These are phyloP conservation scores for Balansia obtecta DNA, from an alignment of 2,329 filamentous ascomycete species.

Conservation along the genomic window DNA sequence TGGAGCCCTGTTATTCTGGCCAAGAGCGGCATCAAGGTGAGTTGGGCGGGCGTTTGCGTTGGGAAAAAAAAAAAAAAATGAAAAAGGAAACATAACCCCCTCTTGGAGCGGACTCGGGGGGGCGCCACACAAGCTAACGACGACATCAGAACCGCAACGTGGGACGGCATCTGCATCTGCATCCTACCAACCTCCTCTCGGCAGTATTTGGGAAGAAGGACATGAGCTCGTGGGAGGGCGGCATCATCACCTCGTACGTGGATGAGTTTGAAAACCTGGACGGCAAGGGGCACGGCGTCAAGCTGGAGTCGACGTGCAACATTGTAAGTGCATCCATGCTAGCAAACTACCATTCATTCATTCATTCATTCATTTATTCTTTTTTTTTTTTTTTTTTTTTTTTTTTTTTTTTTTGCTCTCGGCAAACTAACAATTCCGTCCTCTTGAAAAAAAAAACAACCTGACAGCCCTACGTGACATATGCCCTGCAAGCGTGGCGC, in stretches of 20 bases:
- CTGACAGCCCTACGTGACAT: conserved; percentile 46
- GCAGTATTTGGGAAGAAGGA: conserved; percentile 56
- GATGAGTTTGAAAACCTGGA: conserved; percentile 73
- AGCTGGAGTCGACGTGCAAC: conserved; percentile 69
- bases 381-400: no score
- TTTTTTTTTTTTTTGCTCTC: no score
- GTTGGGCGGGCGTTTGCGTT: background rate
- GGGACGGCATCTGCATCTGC: conserved; percentile 69
- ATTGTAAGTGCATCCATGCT: conserved; percentile 31
- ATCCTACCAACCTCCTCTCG: conserved; percentile 51
- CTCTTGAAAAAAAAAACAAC: no score
- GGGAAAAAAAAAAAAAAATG: no score
- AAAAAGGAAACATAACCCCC: no score
- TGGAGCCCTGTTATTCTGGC: conserved; percentile 65
- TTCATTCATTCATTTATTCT: no score
- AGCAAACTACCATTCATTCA: no score
- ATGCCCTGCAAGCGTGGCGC: conserved; percentile 55
- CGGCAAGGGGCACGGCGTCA: conserved; percentile 65
- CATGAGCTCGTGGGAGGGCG: conserved; percentile 58
- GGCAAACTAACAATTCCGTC: no score
- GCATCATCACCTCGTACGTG: conserved; percentile 69
- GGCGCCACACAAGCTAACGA: no score
- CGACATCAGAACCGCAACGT: conserved; percentile 56
- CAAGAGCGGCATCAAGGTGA: conserved; percentile 62
- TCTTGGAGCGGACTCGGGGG: no score